Evolutionary conservation across 2,329 filamentous ascomycete genomes (phyloP).

Genomic region (Colletotrichum agaves): DNA sequence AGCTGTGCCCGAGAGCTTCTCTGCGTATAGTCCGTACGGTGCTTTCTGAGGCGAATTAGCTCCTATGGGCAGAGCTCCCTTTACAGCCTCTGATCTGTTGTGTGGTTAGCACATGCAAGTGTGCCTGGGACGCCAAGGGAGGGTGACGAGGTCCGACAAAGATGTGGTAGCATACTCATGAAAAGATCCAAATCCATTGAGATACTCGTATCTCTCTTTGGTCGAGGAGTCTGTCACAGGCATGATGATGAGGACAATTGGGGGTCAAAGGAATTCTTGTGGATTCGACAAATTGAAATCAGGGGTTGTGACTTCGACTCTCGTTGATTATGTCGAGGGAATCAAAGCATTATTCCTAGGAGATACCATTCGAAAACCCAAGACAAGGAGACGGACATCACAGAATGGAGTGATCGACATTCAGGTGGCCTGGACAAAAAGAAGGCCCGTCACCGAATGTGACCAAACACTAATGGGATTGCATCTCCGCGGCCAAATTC

Average conservation of each 20-base stretch:
- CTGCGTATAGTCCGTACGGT: constrained; percentile 75
- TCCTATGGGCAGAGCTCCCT: constrained; percentile 72
- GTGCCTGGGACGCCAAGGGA: too few species aligned
- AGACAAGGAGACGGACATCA: too few species aligned
- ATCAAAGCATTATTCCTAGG: too few species aligned
- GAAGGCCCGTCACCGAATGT: too few species aligned
- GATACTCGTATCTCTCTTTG: constrained; percentile 67
- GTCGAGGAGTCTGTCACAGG: constrained; percentile 49
- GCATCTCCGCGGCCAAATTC: background rate
- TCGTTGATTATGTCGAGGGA: too few species aligned
- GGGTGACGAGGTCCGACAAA: background rate
- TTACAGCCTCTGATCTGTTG: constrained; percentile 70
- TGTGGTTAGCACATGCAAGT: background rate
- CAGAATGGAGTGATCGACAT: too few species aligned
- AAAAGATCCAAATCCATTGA: constrained; percentile 75
- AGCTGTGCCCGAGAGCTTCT: constrained; percentile 71
- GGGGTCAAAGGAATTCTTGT: background rate
- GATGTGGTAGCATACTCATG: constrained; percentile 65
- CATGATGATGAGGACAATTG: constrained; percentile 40
- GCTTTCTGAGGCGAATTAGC: constrained; percentile 79
- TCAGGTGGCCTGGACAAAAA: background rate
- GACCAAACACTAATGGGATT: too few species aligned
- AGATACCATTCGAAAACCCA: too few species aligned
- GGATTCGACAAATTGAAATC: too few species aligned
- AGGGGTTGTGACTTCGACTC: too few species aligned